Percentiles rank a stretch among this genome's conserved stretches.
phyloP scores from a whole-genome alignment of 371 early-diverging fungal genomes.

The Blastocladiella emersonii region DNA sequence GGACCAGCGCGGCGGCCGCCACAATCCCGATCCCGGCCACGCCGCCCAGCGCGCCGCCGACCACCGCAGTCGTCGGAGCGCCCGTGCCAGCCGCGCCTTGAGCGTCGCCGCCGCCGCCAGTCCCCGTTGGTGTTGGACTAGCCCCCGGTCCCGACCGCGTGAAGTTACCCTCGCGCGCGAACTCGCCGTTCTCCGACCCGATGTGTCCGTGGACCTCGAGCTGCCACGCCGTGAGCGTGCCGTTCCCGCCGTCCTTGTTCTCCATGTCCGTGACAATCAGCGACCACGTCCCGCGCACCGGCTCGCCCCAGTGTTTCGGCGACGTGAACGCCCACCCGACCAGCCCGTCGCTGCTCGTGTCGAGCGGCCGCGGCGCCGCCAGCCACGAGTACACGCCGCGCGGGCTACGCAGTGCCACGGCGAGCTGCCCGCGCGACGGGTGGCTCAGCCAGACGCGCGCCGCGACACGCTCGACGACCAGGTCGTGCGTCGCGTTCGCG shows the following conservation, averaged over 20 bases:
- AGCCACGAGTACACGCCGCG: conserved; percentile 44
- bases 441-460: conserved; percentile 71
- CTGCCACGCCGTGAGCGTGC: no score
- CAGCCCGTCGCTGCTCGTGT: conserved; percentile 52
- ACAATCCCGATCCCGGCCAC: no score
- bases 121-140: no score
- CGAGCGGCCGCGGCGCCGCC: conserved; percentile 46
- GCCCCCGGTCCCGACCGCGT: no score
- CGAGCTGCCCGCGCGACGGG: conserved; percentile 61
- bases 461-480: conserved; percentile 68
- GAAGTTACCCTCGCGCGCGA: no score
- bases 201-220: no score
- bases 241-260: neutral
- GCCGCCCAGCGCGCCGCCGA: no score
- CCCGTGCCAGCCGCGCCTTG: no score
- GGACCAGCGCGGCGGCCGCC: no score
- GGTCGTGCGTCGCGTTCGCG: conserved; percentile 28
- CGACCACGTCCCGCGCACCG: conserved; percentile 67
- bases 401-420: conserved; percentile 62
- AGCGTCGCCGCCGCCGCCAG: no score
- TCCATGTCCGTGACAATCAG: conserved; percentile 18
- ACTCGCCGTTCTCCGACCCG: no score
- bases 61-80: no score
- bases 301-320: conserved; percentile 91
- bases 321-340: conserved; percentile 81